Conservation (phyloP, 2,329 filamentous ascomycete species). For the Aspergillus costaricaensis region DNA sequence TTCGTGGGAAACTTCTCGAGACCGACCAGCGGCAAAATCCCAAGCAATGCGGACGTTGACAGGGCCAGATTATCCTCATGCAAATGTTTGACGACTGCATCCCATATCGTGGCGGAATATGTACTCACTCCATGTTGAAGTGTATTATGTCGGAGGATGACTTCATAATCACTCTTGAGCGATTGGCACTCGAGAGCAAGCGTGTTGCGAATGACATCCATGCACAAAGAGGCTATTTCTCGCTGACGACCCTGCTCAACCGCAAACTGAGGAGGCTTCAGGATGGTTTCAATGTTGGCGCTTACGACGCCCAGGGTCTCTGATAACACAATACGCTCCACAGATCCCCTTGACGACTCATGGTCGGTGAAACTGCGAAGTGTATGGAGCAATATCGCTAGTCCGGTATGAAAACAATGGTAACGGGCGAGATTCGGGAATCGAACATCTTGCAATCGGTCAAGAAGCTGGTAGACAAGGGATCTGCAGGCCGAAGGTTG, state of each 20-base stretch:
- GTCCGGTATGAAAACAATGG: constrained; percentile 49
- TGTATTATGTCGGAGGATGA: constrained; percentile 61
- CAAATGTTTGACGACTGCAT: constrained; percentile 69
- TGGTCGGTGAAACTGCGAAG: constrained; percentile 52
- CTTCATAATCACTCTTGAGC: constrained; percentile 67
- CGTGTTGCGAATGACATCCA: constrained; percentile 67
- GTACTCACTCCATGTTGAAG: constrained; percentile 69
- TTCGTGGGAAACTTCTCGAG: constrained; percentile 70
- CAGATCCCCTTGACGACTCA: constrained; percentile 46
- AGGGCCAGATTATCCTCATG: constrained; percentile 68
- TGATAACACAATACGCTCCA: constrained; percentile 50
- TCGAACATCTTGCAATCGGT: constrained; percentile 50
- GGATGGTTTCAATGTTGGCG: constrained; percentile 57
- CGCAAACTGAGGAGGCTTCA: constrained; percentile 57
- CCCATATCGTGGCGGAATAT: constrained; percentile 76
- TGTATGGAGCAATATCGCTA: constrained; percentile 49
- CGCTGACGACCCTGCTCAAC: constrained; percentile 51
- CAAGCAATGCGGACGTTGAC: constrained; percentile 72
- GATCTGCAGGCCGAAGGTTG: constrained; percentile 78
- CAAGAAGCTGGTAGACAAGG: constrained; percentile 74
- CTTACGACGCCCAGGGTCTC: constrained; percentile 51
- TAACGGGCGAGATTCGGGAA: constrained; percentile 47
- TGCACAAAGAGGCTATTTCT: constrained; percentile 57
- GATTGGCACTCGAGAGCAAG: constrained; percentile 72
- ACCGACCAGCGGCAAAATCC: constrained; percentile 69